Conservation (phyloP, 2,329 filamentous ascomycete species). For the Fusarium brachygibbosum region DNA sequence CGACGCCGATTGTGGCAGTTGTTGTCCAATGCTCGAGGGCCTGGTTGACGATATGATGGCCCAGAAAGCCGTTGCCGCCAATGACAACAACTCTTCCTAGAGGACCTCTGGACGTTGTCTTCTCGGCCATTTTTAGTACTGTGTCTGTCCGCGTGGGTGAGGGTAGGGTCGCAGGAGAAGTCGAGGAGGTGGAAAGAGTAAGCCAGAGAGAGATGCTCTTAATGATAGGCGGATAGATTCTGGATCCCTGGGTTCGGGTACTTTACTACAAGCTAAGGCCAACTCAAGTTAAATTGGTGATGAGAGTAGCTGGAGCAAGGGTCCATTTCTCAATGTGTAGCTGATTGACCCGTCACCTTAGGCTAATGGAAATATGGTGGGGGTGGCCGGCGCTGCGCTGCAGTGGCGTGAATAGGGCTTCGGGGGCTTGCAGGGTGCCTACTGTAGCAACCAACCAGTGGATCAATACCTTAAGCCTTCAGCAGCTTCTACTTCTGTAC, state of each 20-base stretch:
- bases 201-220: conserved; percentile 23
- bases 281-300: conserved; percentile 21
- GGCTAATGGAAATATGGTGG: conserved; percentile 34
- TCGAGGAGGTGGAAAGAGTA: conserved; percentile 19
- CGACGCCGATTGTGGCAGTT: conserved; percentile 75
- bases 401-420: background rate
- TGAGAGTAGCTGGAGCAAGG: conserved; percentile 21
- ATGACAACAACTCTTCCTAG: conserved; percentile 82
- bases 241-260: conserved; percentile 22
- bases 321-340: conserved; percentile 27
- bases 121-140: conserved; percentile 18
- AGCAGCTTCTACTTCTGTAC: conserved; percentile 21
- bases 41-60: conserved; percentile 83
- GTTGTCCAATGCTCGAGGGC: conserved; percentile 68
- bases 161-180: conserved; percentile 16
- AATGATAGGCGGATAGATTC: conserved; percentile 5
- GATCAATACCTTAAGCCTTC: conserved; percentile 20
- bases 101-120: conserved; percentile 51
- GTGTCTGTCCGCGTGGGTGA: background rate
- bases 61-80: conserved; percentile 87
- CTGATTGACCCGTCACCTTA: conserved; percentile 31
- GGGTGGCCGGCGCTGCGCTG: background rate
- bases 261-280: conserved; percentile 5
- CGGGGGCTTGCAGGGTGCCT: conserved; percentile 17
- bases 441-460: conserved; percentile 22